Percentiles rank a stretch among this genome's conserved stretches.
Conservation (phyloP, 441 rosid genomes). For the Raphanus hybrid region DNA sequence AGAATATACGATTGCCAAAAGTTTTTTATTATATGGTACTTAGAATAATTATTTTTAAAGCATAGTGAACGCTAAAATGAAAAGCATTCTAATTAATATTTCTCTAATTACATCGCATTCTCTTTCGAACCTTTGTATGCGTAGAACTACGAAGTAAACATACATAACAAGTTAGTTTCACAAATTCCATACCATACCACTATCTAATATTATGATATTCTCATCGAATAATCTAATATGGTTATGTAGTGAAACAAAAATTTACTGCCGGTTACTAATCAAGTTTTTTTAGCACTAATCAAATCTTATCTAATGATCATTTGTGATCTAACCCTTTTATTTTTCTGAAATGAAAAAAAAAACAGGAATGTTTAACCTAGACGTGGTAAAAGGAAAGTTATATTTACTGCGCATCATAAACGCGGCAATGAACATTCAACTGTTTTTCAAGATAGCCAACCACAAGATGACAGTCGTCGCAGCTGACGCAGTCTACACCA, state of each 20-base stretch:
- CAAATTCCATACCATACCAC: background rate
- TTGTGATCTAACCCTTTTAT: background rate
- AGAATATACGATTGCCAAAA: no score
- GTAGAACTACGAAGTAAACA: background rate
- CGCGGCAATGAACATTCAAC: conserved; percentile 84
- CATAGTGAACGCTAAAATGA: background rate
- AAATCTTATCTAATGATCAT: background rate
- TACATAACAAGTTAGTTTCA: background rate
- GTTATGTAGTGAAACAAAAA: background rate
- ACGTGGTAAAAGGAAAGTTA: conserved; percentile 64
- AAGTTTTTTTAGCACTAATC: background rate
- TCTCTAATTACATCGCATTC: background rate
- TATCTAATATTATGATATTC: background rate
- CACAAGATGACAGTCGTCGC: conserved; percentile 82
- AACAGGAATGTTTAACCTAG: conserved; percentile 61
- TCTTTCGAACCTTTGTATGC: background rate
- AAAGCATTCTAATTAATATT: background rate
- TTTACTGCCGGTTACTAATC: background rate
- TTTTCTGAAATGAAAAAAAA: background rate
- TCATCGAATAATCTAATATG: background rate
- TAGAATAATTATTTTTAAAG: background rate
- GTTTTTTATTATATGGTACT: background rate
- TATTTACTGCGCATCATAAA: conserved; percentile 85
- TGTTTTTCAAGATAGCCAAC: conserved; percentile 86
- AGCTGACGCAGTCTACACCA: conserved; percentile 72